Evolutionary conservation across 1,139 yeast species (phyloP).

Genomic region (Candida anutae): DNA sequence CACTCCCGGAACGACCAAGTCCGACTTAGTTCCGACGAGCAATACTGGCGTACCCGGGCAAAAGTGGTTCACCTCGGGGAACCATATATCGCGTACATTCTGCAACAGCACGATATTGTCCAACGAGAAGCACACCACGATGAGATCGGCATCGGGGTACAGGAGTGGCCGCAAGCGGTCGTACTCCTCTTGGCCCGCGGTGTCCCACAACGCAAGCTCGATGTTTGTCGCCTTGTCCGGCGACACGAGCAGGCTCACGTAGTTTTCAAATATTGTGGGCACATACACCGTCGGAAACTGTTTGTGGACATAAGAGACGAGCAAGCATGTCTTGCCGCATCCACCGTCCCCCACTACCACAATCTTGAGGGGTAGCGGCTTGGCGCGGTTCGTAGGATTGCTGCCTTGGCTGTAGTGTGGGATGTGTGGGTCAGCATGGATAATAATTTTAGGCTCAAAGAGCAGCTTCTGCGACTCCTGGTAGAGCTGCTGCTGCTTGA

Average conservation of each 20-base stretch:
- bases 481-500: conserved; percentile 17
- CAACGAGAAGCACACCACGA: conserved; percentile 70
- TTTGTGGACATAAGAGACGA: conserved; percentile 76
- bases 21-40: conserved; percentile 75
- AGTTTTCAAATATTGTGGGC: conserved; percentile 89
- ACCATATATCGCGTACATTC: conserved; percentile 78
- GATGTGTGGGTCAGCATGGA: conserved; percentile 32
- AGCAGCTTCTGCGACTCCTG: conserved; percentile 12
- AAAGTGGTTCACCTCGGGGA: conserved; percentile 76
- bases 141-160: conserved; percentile 73
- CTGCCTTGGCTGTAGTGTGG: conserved; percentile 31
- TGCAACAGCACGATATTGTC: conserved; percentile 57
- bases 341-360: conserved; percentile 95
- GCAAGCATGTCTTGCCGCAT: conserved; percentile 84
- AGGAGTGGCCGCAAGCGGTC: conserved; percentile 77
- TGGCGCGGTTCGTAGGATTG: conserved; percentile 21
- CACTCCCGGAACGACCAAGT: too few relatives aligned
- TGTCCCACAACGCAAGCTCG: conserved; percentile 82
- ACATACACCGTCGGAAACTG: conserved; percentile 70
- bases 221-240: conserved; percentile 47
- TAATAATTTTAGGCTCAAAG: conserved; percentile 22
- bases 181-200: conserved; percentile 93
- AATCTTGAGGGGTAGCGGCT: conserved; percentile 36
- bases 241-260: conserved; percentile 55
- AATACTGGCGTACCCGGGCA: conserved; percentile 75